Evolutionary conservation across 2,329 filamentous ascomycete species (phyloP).

Genomic region (Alternaria sp.): DNA sequence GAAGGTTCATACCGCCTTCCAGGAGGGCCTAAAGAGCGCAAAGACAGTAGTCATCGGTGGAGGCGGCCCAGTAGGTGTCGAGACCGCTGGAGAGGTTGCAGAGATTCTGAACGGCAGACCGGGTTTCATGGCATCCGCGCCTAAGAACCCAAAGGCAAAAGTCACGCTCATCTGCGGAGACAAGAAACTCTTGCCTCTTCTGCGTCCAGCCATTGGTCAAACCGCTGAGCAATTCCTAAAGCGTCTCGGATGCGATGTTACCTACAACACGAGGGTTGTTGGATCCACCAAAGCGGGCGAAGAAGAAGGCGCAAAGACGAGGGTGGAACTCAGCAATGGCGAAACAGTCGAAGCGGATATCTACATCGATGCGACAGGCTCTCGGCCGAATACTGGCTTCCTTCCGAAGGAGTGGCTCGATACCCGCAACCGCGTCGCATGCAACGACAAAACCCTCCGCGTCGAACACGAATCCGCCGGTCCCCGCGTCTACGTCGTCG

Average conservation of each 20-base stretch:
- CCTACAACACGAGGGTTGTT: constrained; percentile 48
- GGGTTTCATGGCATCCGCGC: constrained; percentile 45
- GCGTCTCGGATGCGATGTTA: constrained; percentile 55
- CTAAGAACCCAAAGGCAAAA: constrained; percentile 48
- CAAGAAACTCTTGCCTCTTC: constrained; percentile 52
- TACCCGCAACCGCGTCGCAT: constrained; percentile 56
- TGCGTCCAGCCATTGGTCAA: constrained; percentile 51
- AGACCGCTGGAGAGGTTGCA: constrained; percentile 58
- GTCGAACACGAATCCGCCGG: constrained; percentile 52
- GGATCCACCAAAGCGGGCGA: constrained; percentile 32
- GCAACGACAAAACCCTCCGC: constrained; percentile 57
- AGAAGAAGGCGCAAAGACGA: constrained; percentile 50
- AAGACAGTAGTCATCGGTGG: constrained; percentile 57
- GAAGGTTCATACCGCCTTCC: constrained; percentile 45
- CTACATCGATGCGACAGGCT: constrained; percentile 62
- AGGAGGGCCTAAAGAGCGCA: constrained; percentile 46
- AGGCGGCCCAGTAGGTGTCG: constrained; percentile 58
- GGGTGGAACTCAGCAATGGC: constrained; percentile 54
- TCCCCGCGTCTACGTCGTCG: constrained; percentile 55
- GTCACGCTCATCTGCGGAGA: constrained; percentile 56
- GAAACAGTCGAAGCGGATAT: constrained; percentile 58
- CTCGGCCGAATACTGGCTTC: constrained; percentile 60
- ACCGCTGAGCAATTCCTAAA: constrained; percentile 57
- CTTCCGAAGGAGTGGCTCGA: constrained; percentile 59
- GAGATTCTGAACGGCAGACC: constrained; percentile 50